Evolutionary conservation across 441 rosid genomes (phyloP), one percentile per base, ranked within the genome.

Genomic region (Metrosideros polymorpha): DNA sequence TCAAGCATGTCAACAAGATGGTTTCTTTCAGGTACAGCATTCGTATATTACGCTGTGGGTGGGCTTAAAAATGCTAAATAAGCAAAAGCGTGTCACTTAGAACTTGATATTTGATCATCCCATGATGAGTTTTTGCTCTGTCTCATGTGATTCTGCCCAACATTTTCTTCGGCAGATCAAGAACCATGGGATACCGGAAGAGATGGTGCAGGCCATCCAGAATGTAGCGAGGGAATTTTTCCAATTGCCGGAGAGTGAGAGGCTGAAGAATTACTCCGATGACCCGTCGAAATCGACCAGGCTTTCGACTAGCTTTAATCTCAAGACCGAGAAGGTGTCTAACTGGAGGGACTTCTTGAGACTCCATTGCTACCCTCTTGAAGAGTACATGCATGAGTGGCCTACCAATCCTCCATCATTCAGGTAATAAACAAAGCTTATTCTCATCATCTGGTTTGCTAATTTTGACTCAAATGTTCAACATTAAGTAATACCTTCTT

Each of bases 291-390:
- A 91, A 83, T 87, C 88, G 4, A 91, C 91, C 17, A 88, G 95
- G 86, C 89, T 90, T 42, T 94, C 96, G 13, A 92, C 95, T 12
- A 94, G 96, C 85, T 93, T 94, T 88, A 94, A 93, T 54, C 85
- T 90, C 43, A 90, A 59, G 82, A 88, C 91, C 0, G 95, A 93
- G 86, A 92, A 91, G 84, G 85, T 92, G 63, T 84, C 93, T 18
- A 94, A 92, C 86, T 94, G 95, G 95, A 93, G 96, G 88, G 96
- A 93, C 86, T 94, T 85, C 87, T 89, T 93, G 56, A 87, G 95
- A 77, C 91, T 93, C 86, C 94, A 94, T 82, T 94, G 96, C 86
- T 90, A 87, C 87, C 96, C 96, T 12, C 89, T 94, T 1, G 86
- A 92, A 84, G 91, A 90, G 47, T 91, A 87, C 86, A 85, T 90